Percentiles rank a stretch among this genome's conserved stretches.
These are phyloP conservation scores for Plasmodium gaboni DNA, from an alignment of 169 alveolate genomes.

Conservation along the genomic window DNA sequence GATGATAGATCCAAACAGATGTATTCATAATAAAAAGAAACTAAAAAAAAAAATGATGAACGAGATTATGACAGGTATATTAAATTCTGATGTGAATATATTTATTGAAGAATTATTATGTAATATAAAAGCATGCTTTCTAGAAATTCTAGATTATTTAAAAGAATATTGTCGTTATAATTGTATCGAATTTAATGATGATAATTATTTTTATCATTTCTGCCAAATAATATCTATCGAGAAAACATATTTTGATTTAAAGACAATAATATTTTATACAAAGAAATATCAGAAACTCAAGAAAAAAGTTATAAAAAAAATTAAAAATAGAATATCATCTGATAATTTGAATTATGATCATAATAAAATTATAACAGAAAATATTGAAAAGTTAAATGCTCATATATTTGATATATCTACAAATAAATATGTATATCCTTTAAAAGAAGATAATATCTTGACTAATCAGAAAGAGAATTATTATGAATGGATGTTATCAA, in stretches of 20 bases:
- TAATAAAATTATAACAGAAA: not conserved
- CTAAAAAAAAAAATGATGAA: conserved; percentile 9
- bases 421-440: no score
- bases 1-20: not conserved
- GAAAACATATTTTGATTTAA: conserved; percentile 20
- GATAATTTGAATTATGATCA: no score
- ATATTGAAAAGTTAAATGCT: not conserved
- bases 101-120: conserved; percentile 39
- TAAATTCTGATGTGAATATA: conserved; percentile 26
- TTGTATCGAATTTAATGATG: conserved; percentile 10
- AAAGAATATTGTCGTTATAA: conserved; percentile 8
- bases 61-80: conserved; percentile 24
- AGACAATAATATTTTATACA: conserved; percentile 16
- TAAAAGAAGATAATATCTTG: no score
- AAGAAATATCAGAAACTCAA: not conserved
- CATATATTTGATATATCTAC: not conserved
- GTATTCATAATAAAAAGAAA: not conserved
- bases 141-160: conserved; percentile 31
- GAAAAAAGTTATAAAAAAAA: not conserved
- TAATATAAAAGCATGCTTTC: conserved; percentile 32
- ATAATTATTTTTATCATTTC: conserved; percentile 32
- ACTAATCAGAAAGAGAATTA: no score
- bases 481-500: no score
- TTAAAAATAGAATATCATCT: not conserved
- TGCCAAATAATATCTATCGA: conserved; percentile 39